Evolutionary conservation across 1,284 basidiomycete species (phyloP).

Genomic region (Trichosporon ovoides): DNA sequence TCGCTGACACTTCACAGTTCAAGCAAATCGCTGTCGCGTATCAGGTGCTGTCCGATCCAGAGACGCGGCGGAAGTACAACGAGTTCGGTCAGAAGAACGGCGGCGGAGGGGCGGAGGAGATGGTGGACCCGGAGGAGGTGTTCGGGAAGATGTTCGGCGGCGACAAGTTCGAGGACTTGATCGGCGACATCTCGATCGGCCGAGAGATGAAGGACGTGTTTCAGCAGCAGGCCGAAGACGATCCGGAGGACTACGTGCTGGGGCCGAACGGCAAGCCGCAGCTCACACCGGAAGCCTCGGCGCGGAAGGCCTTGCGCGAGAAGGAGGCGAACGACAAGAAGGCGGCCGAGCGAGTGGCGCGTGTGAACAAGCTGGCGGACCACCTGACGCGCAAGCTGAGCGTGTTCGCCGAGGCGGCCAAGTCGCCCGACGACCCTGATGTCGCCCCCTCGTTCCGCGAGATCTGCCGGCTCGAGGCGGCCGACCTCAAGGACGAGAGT

Average conservation of each 20-base stretch:
- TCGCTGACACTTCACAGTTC: conserved; percentile 51
- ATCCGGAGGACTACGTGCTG: conserved; percentile 34
- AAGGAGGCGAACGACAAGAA: conserved; percentile 74
- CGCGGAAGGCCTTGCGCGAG: conserved; percentile 62
- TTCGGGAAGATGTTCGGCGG: conserved; percentile 84
- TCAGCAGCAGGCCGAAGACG: conserved; percentile 80
- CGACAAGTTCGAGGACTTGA: conserved; percentile 51
- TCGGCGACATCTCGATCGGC: conserved; percentile 54
- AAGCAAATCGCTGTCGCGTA: conserved; percentile 84
- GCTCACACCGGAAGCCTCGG: conserved; percentile 75
- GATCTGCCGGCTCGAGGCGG: conserved; percentile 75
- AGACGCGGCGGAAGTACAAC: conserved; percentile 85
- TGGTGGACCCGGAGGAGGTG: conserved; percentile 72
- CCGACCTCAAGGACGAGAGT: conserved; percentile 80
- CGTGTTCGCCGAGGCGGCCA: conserved; percentile 87
- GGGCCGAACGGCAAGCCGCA: conserved; percentile 50
- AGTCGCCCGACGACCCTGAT: conserved; percentile 60
- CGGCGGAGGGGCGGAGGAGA: conserved; percentile 40
- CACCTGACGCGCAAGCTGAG: conserved; percentile 81
- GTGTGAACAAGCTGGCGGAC: conserved; percentile 75
- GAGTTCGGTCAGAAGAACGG: conserved; percentile 58
- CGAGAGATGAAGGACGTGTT: conserved; percentile 97
- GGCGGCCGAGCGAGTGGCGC: conserved; percentile 69
- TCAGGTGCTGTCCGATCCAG: conserved; percentile 75
- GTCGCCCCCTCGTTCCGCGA: conserved; percentile 55